Percentiles rank a stretch among this genome's conserved stretches.
These are phyloP conservation scores for Elaeagnus macrophylla DNA, from an alignment of 306 rosid genomes.

Conservation along the genomic window DNA sequence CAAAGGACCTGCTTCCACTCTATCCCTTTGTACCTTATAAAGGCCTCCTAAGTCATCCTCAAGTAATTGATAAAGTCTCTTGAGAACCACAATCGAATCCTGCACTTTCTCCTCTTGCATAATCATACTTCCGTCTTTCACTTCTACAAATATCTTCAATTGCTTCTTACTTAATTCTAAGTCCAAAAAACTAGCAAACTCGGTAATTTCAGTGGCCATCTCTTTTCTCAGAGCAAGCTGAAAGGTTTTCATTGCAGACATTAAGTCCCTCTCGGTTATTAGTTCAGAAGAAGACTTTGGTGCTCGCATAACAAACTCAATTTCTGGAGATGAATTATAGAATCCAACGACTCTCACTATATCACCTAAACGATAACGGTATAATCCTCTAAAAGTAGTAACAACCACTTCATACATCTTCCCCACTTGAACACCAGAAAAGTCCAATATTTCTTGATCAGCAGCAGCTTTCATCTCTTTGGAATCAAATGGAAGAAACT, in stretches of 20 bases:
- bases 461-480: slow-evolving; percentile 16
- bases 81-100: slow-evolving; percentile 24
- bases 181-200: slow-evolving; percentile 47
- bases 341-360: slow-evolving; percentile 53
- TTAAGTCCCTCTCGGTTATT: slow-evolving; percentile 48
- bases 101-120: slow-evolving; percentile 23
- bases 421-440: slow-evolving; percentile 42
- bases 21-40: slow-evolving; percentile 38
- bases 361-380: slow-evolving; percentile 55
- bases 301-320: slow-evolving; percentile 56
- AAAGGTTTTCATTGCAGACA: slow-evolving; percentile 34
- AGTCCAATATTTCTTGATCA: slow-evolving; percentile 34
- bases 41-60: slow-evolving; percentile 52
- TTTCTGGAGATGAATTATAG: slow-evolving; percentile 38
- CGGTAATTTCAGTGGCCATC: slow-evolving; percentile 32
- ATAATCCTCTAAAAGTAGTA: slow-evolving; percentile 54
- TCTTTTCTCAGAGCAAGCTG: slow-evolving; percentile 27
- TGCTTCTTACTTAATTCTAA: slow-evolving; percentile 28
- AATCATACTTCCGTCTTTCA: slow-evolving; percentile 25
- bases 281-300: slow-evolving; percentile 40
- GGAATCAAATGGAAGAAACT: slow-evolving; percentile 58
- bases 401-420: slow-evolving; percentile 65
- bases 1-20: slow-evolving; percentile 36
- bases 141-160: slow-evolving; percentile 42
- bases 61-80: slow-evolving; percentile 28